phyloP scores from a whole-genome alignment of 257 asterid genomes.

The Cruciata laevipes region DNA sequence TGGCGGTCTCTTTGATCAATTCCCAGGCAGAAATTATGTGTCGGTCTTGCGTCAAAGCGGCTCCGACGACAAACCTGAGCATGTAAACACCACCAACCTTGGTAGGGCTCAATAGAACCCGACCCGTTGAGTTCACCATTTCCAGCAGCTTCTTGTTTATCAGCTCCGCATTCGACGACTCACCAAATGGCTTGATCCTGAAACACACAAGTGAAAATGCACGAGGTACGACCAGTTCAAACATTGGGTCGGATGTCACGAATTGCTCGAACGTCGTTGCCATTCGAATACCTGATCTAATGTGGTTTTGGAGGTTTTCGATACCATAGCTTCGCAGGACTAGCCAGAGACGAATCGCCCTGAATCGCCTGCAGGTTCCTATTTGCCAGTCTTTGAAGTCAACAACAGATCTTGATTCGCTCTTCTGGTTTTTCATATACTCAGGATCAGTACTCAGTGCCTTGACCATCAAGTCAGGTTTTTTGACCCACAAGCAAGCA shows the following conservation, averaged over 20 bases:
- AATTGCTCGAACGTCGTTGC: slow-evolving; percentile 58
- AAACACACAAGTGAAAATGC: slow-evolving; percentile 71
- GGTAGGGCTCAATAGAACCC: slow-evolving; percentile 25
- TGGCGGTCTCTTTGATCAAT: slow-evolving; percentile 18
- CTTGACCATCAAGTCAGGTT: too few species aligned
- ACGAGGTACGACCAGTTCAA: slow-evolving; percentile 66
- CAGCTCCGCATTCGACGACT: neutral
- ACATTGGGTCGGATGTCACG: slow-evolving; percentile 51
- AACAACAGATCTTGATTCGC: too few species aligned
- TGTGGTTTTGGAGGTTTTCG: slow-evolving; percentile 45
- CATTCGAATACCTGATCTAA: slow-evolving; percentile 52
- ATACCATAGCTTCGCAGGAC: slow-evolving; percentile 60
- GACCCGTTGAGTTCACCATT: slow-evolving; percentile 24
- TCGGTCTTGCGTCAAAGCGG: slow-evolving; percentile 27
- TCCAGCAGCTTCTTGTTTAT: slow-evolving; percentile 27
- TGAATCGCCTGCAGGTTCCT: too few species aligned
- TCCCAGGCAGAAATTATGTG: slow-evolving; percentile 30
- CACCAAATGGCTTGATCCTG: slow-evolving; percentile 36
- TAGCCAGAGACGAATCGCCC: too few species aligned
- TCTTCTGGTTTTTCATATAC: too few species aligned
- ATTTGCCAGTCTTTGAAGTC: too few species aligned
- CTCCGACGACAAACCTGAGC: slow-evolving; percentile 35
- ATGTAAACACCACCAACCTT: slow-evolving; percentile 19
- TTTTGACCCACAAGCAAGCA: too few species aligned
- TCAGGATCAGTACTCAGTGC: too few species aligned